Percentiles rank a stretch among this genome's conserved stretches.
phyloP scores from a whole-genome alignment of 2,329 filamentous ascomycete genomes.

The Macroventuria anomochaeta region DNA sequence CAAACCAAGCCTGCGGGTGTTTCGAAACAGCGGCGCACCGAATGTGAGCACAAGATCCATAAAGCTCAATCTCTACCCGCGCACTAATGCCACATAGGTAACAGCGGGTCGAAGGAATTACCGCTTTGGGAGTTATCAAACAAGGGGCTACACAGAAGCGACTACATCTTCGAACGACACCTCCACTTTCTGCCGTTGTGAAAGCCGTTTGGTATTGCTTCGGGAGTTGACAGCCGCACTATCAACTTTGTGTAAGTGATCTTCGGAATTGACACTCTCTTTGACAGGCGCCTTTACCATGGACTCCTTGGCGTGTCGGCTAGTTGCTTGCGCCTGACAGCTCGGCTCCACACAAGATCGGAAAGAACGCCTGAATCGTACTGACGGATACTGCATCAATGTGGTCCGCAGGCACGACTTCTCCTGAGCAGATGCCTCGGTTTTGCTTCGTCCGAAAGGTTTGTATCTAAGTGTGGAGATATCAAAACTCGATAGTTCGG shows the following conservation, averaged over 20 bases:
- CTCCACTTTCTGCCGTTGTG: neutral
- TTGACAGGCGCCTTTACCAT: neutral
- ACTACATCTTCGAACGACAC: neutral
- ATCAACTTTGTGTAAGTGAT: too few relatives aligned
- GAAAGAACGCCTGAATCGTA: too few relatives aligned
- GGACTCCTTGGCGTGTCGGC: neutral
- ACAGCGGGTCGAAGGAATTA: conserved; percentile 3
- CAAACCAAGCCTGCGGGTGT: neutral
- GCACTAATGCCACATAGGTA: neutral
- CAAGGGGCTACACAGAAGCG: conserved; percentile 1
- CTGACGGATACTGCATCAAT: too few relatives aligned
- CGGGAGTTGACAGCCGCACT: neutral
- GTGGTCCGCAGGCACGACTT: neutral
- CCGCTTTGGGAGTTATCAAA: neutral
- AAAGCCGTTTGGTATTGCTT: neutral
- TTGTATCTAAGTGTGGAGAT: too few relatives aligned
- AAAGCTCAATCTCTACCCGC: conserved; percentile 6
- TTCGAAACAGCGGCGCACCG: neutral
- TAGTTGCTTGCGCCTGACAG: neutral
- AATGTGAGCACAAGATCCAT: neutral
- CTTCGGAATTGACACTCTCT: neutral
- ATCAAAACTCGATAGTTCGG: too few relatives aligned
- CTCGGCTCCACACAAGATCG: too few relatives aligned
- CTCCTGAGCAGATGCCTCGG: too few relatives aligned
- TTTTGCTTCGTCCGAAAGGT: too few relatives aligned